These are phyloP conservation scores for Middelhovenomyces tepae DNA, from an alignment of 805 yeast species.

Conservation along the genomic window DNA sequence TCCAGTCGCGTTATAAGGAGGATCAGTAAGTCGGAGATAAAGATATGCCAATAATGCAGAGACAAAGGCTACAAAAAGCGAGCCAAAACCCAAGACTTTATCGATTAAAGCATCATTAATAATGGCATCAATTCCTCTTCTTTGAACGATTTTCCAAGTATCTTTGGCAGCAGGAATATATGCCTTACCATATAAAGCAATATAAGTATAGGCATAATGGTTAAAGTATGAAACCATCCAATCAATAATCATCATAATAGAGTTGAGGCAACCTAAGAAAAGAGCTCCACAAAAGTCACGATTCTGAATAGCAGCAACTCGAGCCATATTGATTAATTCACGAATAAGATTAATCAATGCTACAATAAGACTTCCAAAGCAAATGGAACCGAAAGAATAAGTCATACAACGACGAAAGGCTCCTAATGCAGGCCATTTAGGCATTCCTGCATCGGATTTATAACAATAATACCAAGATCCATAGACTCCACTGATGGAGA, in stretches of 20 bases:
- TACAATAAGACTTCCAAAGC: constrained; percentile 73
- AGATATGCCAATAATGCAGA: constrained; percentile 54
- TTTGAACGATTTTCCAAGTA: constrained; percentile 68
- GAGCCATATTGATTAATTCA: constrained; percentile 43
- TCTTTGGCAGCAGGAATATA: constrained; percentile 72
- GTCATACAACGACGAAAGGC: constrained; percentile 75
- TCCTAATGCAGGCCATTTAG: constrained; percentile 70
- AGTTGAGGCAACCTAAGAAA: constrained; percentile 24
- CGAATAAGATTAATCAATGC: constrained; percentile 61
- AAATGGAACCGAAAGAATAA: constrained; percentile 81
- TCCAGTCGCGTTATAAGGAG: constrained; percentile 53
- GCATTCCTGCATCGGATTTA: constrained; percentile 67
- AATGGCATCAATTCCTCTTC: constrained; percentile 76
- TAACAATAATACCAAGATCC: constrained; percentile 89
- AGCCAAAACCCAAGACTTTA: constrained; percentile 68
- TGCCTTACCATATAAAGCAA: constrained; percentile 78
- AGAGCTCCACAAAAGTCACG: constrained; percentile 44
- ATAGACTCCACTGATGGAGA: constrained; percentile 71
- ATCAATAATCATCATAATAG: constrained; percentile 48
- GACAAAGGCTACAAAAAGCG: constrained; percentile 63
- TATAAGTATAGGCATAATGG: constrained; percentile 79
- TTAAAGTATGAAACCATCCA: constrained; percentile 82
- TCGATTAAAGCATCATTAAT: constrained; percentile 77
- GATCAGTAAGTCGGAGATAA: constrained; percentile 58
- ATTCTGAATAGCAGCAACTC: constrained; percentile 44